A percentile compares a stretch with the other conserved stretches of the same genome.
phyloP scores from a whole-genome alignment of 495 filamentous ascomycete species.

The Arthonia radiata region DNA sequence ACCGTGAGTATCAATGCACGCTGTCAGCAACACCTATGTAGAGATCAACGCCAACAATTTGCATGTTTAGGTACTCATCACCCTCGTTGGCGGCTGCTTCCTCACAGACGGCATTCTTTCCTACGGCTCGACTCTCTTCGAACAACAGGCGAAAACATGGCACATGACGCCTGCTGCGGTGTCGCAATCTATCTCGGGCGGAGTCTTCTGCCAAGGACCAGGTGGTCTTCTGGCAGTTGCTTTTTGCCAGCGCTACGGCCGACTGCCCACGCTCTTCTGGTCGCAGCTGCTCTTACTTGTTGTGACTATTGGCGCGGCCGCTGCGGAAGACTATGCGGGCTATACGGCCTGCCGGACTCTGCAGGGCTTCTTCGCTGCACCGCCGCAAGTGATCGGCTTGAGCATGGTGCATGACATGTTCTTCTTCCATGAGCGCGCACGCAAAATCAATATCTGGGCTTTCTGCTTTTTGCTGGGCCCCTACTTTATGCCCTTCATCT shows the following conservation, averaged over 20 bases:
- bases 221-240: slow-evolving; percentile 28
- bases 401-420: slow-evolving; percentile 24
- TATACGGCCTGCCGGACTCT: slow-evolving; percentile 27
- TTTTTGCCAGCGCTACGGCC: slow-evolving; percentile 22
- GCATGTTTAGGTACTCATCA: slow-evolving; percentile 5
- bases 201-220: slow-evolving; percentile 26
- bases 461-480: slow-evolving; percentile 22
- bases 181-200: slow-evolving; percentile 21
- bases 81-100: slow-evolving; percentile 4
- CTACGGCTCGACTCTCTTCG: slow-evolving; percentile 24
- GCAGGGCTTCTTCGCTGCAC: slow-evolving; percentile 24
- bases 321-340: slow-evolving; percentile 18
- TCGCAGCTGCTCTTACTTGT: slow-evolving; percentile 23
- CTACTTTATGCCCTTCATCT: slow-evolving; percentile 21
- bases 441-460: slow-evolving; percentile 25
- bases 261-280: slow-evolving; percentile 26
- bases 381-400: slow-evolving; percentile 22
- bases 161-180: slow-evolving; percentile 18
- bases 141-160: slow-evolving; percentile 23
- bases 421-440: slow-evolving; percentile 20
- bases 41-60: no score
- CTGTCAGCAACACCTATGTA: no score
- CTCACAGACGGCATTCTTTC: slow-evolving; percentile 20
- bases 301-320: slow-evolving; percentile 21
- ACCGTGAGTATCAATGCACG: no score